Percentiles rank a stretch among this genome's conserved stretches.
These are phyloP conservation scores for Fusarium neocosmosporiellum DNA, from an alignment of 2,329 filamentous ascomycete genomes.

Conservation along the genomic window DNA sequence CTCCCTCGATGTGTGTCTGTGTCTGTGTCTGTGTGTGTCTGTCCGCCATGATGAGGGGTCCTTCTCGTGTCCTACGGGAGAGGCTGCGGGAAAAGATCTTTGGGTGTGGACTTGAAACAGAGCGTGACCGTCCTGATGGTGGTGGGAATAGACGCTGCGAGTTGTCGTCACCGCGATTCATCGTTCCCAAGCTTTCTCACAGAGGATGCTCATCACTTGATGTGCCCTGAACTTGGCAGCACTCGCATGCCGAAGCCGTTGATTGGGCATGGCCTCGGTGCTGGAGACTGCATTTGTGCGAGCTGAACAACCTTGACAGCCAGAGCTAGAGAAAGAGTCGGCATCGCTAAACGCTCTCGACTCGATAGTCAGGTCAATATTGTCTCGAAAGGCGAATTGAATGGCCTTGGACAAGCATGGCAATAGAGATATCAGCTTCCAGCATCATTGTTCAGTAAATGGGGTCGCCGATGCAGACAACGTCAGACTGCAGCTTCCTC, in stretches of 20 bases:
- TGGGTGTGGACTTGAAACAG: background rate
- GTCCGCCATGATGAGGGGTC: slow-evolving; percentile 6
- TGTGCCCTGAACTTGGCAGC: background rate
- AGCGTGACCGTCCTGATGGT: slow-evolving; percentile 19
- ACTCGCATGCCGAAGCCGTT: background rate
- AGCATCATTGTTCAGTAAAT: background rate
- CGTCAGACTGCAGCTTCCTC: background rate
- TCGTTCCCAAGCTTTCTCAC: slow-evolving; percentile 8
- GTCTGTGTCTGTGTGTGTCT: background rate
- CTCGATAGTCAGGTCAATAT: background rate
- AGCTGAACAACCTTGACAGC: background rate
- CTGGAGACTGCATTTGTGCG: background rate
- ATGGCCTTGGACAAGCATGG: background rate
- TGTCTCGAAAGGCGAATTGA: background rate
- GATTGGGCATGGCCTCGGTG: background rate
- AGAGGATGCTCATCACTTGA: slow-evolving; percentile 26
- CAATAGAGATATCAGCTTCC: background rate
- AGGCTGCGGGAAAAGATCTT: slow-evolving; percentile 5
- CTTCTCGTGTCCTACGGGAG: background rate
- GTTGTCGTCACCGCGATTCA: slow-evolving; percentile 3
- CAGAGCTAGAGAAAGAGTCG: background rate
- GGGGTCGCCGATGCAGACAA: background rate
- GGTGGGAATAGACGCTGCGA: background rate
- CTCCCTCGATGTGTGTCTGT: slow-evolving; percentile 2
- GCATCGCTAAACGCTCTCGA: background rate